phyloP scores from a whole-genome alignment of 2,329 filamentous ascomycete species.

The Colletotrichum nymphaeae region DNA sequence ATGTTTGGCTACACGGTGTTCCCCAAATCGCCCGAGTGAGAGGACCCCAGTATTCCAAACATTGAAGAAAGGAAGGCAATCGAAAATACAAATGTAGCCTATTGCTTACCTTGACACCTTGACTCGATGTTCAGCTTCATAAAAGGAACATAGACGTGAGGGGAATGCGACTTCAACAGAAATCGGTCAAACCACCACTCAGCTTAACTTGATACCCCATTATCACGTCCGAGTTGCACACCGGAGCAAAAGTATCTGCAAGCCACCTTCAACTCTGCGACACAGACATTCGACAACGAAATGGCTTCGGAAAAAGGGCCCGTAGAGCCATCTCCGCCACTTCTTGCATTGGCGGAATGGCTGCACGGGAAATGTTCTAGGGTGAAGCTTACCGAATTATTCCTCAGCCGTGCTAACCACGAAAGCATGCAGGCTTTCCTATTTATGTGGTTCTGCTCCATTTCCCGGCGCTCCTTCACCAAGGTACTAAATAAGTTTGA shows the following conservation, averaged over 20 bases:
- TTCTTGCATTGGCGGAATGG: too few species aligned
- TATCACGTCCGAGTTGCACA: background rate
- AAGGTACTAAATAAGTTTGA: background rate
- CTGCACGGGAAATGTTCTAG: background rate
- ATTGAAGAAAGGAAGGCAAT: too few species aligned
- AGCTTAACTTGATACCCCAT: background rate
- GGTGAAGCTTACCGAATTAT: background rate
- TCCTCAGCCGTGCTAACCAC: background rate
- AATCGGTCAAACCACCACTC: background rate
- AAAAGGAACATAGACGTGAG: background rate
- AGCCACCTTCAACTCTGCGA: background rate
- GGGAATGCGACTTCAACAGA: background rate
- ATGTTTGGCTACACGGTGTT: background rate
- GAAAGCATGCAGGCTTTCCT: background rate
- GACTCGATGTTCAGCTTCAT: too few species aligned
- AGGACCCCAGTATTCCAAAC: too few species aligned
- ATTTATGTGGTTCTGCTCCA: background rate
- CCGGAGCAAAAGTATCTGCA: background rate
- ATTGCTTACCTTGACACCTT: too few species aligned
- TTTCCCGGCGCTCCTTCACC: conserved; percentile 3
- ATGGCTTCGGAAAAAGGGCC: too few species aligned
- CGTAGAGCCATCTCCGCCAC: too few species aligned
- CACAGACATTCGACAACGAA: background rate
- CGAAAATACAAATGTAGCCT: too few species aligned
- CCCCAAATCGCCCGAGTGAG: too few species aligned